These are phyloP conservation scores for Fusarium denticulatum DNA, from an alignment of 2,329 filamentous ascomycete species.

Conservation along the genomic window DNA sequence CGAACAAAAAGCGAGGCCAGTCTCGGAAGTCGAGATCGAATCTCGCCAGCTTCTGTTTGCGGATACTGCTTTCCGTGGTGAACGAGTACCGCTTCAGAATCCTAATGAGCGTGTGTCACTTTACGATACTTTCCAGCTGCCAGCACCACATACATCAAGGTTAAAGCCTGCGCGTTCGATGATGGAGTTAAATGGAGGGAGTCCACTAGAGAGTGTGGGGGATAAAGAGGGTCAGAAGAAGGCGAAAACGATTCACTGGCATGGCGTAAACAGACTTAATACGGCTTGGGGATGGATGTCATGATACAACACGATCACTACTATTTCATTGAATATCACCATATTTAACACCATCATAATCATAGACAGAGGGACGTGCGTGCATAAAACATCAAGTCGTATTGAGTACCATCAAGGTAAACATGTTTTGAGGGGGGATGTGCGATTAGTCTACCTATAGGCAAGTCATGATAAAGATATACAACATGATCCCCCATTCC, in stretches of 20 bases:
- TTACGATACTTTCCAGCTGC: constrained; percentile 41
- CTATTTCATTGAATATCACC: neutral
- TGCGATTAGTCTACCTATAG: constrained; percentile 62
- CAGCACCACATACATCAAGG: constrained; percentile 28
- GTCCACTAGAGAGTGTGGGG: constrained; percentile 19
- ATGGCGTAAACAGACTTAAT: constrained; percentile 44
- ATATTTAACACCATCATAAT: neutral
- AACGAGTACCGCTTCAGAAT: constrained; percentile 34
- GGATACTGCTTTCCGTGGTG: constrained; percentile 9
- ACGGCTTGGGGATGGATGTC: constrained; percentile 45
- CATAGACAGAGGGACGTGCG: neutral
- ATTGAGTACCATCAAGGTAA: neutral
- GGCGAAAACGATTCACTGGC: constrained; percentile 43
- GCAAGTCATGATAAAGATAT: constrained; percentile 56
- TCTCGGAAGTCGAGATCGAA: constrained; percentile 33
- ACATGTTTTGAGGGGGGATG: constrained; percentile 63
- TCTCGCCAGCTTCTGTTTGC: constrained; percentile 27
- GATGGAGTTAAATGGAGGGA: constrained; percentile 41
- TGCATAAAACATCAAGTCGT: neutral
- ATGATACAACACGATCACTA: constrained; percentile 12
- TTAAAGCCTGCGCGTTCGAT: constrained; percentile 38
- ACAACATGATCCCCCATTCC: constrained; percentile 55
- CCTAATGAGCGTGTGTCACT: constrained; percentile 31
- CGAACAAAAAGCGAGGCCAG: neutral
- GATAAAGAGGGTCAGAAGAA: constrained; percentile 25